Conservation (phyloP, 192 early-diverging fungal species). For the Coemansia sp. region DNA sequence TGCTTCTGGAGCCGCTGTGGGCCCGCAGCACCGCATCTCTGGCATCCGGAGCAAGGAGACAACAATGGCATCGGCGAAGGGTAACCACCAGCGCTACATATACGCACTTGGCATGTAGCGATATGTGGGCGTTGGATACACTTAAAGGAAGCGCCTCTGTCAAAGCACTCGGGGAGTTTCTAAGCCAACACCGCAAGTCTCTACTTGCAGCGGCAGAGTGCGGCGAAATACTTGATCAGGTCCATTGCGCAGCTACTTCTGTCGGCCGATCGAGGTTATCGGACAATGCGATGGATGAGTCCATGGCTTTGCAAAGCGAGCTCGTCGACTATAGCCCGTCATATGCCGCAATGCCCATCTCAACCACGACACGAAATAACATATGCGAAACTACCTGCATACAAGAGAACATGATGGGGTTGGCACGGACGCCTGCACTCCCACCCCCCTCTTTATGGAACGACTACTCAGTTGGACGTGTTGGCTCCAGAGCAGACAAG, state of each 20-base stretch:
- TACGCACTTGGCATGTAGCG: not conserved
- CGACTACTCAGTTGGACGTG: not conserved
- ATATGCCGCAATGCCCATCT: not conserved
- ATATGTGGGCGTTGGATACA: slow-evolving; percentile 21
- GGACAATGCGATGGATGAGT: not conserved
- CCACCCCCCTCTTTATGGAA: not conserved
- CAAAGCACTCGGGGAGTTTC: slow-evolving; percentile 32
- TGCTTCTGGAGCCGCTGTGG: not conserved
- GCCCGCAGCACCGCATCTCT: not conserved
- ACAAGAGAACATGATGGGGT: not conserved
- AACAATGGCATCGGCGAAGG: slow-evolving; percentile 12
- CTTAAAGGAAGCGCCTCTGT: slow-evolving; percentile 17
- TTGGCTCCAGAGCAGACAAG: not conserved
- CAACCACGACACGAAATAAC: not conserved
- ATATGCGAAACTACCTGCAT: not conserved
- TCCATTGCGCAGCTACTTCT: not conserved
- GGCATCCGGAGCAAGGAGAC: not conserved
- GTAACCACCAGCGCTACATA: slow-evolving; percentile 15
- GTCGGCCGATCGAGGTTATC: not conserved
- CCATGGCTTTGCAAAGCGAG: not conserved
- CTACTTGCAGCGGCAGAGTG: slow-evolving; percentile 52
- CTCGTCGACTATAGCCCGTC: not conserved
- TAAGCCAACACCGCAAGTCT: slow-evolving; percentile 48
- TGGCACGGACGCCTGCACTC: not conserved
- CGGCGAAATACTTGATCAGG: slow-evolving; percentile 33